Percentiles rank a stretch among this genome's conserved stretches.
These are phyloP conservation scores for Tremellales sp. DNA, from an alignment of 1,284 basidiomycete species.

Conservation along the genomic window DNA sequence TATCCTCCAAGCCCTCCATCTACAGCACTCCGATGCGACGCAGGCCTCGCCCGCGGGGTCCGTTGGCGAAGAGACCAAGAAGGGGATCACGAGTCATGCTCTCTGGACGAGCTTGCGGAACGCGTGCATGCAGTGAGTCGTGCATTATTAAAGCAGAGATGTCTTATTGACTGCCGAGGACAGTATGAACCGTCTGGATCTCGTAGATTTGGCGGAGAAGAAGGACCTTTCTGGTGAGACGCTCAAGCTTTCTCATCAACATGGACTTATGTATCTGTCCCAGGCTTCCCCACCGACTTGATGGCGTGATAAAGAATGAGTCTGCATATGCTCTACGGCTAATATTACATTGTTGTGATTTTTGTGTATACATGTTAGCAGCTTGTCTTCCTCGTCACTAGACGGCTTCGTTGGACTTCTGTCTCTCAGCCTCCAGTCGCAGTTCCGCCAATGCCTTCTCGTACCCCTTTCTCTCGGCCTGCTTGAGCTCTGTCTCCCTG, in stretches of 20 bases:
- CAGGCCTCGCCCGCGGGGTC: conserved; percentile 52
- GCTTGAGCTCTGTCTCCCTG: conserved; percentile 3
- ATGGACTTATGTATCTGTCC: neutral
- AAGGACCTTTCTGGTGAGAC: conserved; percentile 65
- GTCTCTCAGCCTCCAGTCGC: too few species aligned
- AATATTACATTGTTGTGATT: too few species aligned
- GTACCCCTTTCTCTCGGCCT: conserved; percentile 19
- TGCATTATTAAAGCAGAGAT: neutral
- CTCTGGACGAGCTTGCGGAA: conserved; percentile 83
- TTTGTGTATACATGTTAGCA: too few species aligned
- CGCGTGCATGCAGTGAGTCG: conserved; percentile 60
- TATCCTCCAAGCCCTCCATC: conserved; percentile 74
- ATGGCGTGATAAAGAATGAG: too few species aligned
- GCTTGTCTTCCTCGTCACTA: too few species aligned
- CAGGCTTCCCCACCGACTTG: too few species aligned
- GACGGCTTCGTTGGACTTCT: too few species aligned
- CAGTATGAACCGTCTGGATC: conserved; percentile 62
- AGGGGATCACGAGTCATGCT: conserved; percentile 68
- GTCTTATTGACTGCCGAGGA: conserved; percentile 5
- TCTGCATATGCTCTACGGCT: too few species aligned
- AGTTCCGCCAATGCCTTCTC: conserved; percentile 23
- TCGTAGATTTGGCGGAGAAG: conserved; percentile 65
- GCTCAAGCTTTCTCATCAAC: neutral
- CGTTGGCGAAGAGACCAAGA: conserved; percentile 51
- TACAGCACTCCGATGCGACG: conserved; percentile 74